Conservation (phyloP, 345 rosid species). For the Chamaenerion angustifolium region DNA sequence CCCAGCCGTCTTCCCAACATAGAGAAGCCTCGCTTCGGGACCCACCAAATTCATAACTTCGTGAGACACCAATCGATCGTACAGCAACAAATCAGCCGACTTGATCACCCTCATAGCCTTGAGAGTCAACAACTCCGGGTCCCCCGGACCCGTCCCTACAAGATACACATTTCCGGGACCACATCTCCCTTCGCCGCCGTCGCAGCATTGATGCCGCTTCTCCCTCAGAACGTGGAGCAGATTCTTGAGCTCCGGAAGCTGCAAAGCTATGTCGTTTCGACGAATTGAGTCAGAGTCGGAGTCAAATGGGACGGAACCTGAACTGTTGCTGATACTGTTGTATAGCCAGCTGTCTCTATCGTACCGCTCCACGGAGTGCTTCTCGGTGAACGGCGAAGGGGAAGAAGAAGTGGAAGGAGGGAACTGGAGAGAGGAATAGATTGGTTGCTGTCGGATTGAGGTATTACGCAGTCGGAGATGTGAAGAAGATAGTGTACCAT, state of each 20-base stretch:
- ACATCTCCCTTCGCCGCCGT: slow-evolving; percentile 12
- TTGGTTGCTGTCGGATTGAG: not conserved
- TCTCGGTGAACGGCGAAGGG: slow-evolving; percentile 60
- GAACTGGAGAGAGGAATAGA: not conserved
- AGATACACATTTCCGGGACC: slow-evolving; percentile 72
- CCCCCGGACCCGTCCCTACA: slow-evolving; percentile 98
- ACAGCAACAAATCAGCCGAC: slow-evolving; percentile 74
- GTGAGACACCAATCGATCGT: slow-evolving; percentile 88
- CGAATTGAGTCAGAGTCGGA: slow-evolving; percentile 32
- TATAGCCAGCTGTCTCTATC: slow-evolving; percentile 60
- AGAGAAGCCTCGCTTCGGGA: slow-evolving; percentile 64
- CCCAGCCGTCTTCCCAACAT: slow-evolving; percentile 97
- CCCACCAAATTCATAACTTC: slow-evolving; percentile 78
- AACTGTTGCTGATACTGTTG: slow-evolving; percentile 8
- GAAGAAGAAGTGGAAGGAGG: slow-evolving; percentile 11
- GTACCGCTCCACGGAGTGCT: slow-evolving; percentile 45
- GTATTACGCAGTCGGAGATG: not conserved
- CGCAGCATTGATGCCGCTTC: slow-evolving; percentile 15
- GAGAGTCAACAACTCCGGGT: slow-evolving; percentile 78
- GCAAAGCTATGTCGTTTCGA: slow-evolving; percentile 64
- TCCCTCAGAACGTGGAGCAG: slow-evolving; percentile 55
- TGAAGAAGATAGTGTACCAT: not conserved
- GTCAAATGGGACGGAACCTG: slow-evolving; percentile 13
- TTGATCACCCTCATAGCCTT: slow-evolving; percentile 71
- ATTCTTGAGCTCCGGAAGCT: slow-evolving; percentile 82